These are phyloP conservation scores for Calendula officinalis DNA, from an alignment of 129 eudicot genomes.

Conservation along the genomic window DNA sequence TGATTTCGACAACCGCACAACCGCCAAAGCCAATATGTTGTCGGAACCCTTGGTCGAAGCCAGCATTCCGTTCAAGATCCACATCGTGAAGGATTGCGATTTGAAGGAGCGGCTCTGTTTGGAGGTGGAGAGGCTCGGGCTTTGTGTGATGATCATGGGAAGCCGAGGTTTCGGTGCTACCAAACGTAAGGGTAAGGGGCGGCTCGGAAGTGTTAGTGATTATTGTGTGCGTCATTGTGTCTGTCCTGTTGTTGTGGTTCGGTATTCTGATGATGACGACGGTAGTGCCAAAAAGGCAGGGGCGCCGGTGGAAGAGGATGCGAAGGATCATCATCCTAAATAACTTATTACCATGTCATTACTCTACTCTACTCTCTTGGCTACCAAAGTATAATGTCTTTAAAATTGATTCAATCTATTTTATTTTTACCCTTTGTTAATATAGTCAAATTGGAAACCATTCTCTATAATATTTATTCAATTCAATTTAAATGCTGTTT, in stretches of 20 bases:
- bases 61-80: constrained; percentile 8
- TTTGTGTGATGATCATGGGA: constrained; percentile 14
- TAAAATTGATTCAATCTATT: too few species aligned
- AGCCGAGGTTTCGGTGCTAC: constrained; percentile 5
- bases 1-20: constrained; percentile 5
- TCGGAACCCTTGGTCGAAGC: constrained; percentile 10
- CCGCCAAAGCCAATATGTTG: neutral
- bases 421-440: too few species aligned
- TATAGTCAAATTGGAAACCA: too few species aligned
- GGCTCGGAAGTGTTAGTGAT: constrained; percentile 20
- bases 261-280: constrained; percentile 7
- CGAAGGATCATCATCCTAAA: constrained; percentile 1
- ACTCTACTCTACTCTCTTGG: too few species aligned
- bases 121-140: constrained; percentile 15
- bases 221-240: constrained; percentile 17
- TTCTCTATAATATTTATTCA: too few species aligned
- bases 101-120: constrained; percentile 12
- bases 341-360: too few species aligned
- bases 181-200: constrained; percentile 4
- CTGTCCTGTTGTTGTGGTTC: constrained; percentile 16
- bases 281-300: neutral
- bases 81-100: constrained; percentile 12
- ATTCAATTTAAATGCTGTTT: too few species aligned
- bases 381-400: too few species aligned
- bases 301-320: neutral